Percentiles rank a stretch among this genome's conserved stretches.
phyloP scores from a whole-genome alignment of 306 rosid genomes.

The Cucurbita pepo region DNA sequence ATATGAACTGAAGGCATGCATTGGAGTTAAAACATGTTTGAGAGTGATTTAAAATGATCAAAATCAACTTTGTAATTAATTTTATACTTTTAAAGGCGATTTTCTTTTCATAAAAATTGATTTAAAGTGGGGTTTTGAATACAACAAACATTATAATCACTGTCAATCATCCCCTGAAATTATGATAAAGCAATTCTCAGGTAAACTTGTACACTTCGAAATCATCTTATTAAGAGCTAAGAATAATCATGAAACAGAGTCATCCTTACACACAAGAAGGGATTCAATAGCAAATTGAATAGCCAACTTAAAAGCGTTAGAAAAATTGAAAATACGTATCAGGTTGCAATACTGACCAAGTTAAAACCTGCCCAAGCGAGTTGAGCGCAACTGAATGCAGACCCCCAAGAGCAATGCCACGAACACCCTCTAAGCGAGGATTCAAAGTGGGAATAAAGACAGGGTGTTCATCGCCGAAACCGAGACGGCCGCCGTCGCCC shows the following conservation, averaged over 20 bases:
- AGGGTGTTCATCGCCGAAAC: conserved; percentile 71
- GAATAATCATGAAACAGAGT: not conserved
- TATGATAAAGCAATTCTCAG: not conserved
- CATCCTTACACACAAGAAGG: not conserved
- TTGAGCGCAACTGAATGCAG: conserved; percentile 66
- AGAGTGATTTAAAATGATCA: too few species aligned
- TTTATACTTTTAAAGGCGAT: too few species aligned
- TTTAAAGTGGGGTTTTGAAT: too few species aligned
- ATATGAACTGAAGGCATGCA: not conserved
- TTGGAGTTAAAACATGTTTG: not conserved
- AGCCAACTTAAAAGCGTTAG: not conserved
- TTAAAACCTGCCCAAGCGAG: conserved; percentile 44
- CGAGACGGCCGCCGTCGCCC: conserved; percentile 87
- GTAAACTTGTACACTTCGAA: not conserved
- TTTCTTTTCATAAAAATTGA: too few species aligned
- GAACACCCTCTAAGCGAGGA: conserved; percentile 40
- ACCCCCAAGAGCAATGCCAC: conserved; percentile 59
- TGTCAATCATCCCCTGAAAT: too few species aligned
- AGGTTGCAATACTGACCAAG: conserved; percentile 54
- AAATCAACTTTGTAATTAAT: too few species aligned
- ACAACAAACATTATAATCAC: too few species aligned
- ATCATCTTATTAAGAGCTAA: not conserved
- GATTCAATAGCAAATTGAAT: not conserved
- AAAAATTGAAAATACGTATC: not conserved
- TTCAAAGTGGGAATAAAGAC: conserved; percentile 60